phyloP scores from a whole-genome alignment of 2,329 filamentous ascomycete genomes.

The Nemania sp. region DNA sequence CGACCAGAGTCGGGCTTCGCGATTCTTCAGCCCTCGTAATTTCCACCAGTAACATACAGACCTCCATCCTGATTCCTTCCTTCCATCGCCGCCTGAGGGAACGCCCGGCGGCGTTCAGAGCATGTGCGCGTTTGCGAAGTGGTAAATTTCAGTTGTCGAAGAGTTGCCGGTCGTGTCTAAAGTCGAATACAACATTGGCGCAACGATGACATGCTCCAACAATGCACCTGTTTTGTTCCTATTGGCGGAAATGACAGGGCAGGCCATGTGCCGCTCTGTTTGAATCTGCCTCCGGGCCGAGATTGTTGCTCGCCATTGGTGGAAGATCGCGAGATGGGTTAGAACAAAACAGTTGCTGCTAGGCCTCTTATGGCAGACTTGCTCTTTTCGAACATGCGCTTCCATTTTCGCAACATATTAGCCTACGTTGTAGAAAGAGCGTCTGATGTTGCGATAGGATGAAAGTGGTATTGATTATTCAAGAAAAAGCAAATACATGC shows the following conservation, averaged over 20 bases:
- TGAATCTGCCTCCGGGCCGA: not conserved
- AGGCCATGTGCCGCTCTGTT: not conserved
- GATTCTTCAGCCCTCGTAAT: not conserved
- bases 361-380: not conserved
- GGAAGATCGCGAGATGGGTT: slow-evolving; percentile 17
- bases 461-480: not conserved
- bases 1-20: not conserved
- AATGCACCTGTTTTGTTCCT: not conserved
- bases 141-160: not conserved
- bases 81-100: not conserved
- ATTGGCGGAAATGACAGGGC: slow-evolving; percentile 22
- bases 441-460: not conserved
- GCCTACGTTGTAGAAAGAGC: not conserved
- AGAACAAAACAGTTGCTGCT: not conserved
- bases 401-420: not conserved
- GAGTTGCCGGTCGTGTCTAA: not conserved
- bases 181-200: slow-evolving; percentile 1
- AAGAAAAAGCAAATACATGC: not conserved
- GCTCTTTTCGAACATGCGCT: not conserved
- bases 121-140: slow-evolving; percentile 3
- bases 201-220: not conserved
- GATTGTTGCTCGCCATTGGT: slow-evolving; percentile 9
- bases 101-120: not conserved
- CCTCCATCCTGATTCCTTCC: not conserved
- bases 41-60: slow-evolving; percentile 22